These are phyloP conservation scores for Colletotrichum sp. DNA, from an alignment of 2,329 filamentous ascomycete genomes.

Conservation along the genomic window DNA sequence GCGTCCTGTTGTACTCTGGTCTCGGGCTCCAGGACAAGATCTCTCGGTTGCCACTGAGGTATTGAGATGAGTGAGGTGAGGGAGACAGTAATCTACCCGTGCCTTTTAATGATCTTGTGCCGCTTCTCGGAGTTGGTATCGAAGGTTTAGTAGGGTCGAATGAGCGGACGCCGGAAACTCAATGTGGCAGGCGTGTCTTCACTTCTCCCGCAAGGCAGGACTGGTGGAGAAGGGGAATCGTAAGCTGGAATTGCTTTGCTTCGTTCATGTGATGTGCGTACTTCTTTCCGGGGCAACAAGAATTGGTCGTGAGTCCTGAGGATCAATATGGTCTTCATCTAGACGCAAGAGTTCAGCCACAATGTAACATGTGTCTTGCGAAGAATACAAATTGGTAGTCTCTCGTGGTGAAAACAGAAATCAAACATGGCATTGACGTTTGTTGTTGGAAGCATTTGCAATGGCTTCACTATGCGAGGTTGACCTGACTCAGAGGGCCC, in stretches of 20 bases:
- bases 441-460: neutral
- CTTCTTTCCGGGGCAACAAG: neutral
- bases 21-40: no score
- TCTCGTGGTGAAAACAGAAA: accelerated
- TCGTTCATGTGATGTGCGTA: neutral
- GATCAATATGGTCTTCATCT: no score
- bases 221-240: neutral
- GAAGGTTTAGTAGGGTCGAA: neutral
- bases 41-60: neutral
- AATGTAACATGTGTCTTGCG: neutral
- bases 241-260: neutral
- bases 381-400: neutral
- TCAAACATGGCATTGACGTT: accelerated
- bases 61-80: neutral
- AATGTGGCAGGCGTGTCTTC: neutral
- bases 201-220: accelerated
- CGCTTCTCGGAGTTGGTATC: neutral
- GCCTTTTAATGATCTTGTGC: neutral
- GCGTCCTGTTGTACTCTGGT: no score
- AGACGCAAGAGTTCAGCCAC: no score
- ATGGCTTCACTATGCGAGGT: neutral
- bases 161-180: neutral
- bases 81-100: neutral
- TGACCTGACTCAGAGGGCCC: no score
- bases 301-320: neutral